Conservation (phyloP, 2,329 filamentous ascomycete species). For the Podosphaera aphanis region DNA sequence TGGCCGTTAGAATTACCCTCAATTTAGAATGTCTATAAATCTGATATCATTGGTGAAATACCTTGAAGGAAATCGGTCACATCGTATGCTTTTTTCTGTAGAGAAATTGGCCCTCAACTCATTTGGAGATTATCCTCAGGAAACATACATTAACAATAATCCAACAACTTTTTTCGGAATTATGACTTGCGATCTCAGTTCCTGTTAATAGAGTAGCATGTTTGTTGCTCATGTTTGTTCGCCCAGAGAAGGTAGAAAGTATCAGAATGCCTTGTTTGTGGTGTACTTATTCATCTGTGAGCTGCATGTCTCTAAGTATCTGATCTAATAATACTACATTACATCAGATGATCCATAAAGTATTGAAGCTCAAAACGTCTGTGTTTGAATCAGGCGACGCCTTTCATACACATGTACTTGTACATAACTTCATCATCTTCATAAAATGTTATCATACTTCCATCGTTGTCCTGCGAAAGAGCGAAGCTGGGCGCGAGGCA, state of each 20-base stretch:
- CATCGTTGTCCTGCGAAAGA: too few species aligned
- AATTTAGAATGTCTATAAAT: not conserved
- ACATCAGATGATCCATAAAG: too few species aligned
- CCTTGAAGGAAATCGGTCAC: slow-evolving; percentile 72
- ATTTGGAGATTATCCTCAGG: too few species aligned
- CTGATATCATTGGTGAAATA: slow-evolving; percentile 12
- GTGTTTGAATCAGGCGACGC: too few species aligned
- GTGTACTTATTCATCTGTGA: too few species aligned
- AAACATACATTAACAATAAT: slow-evolving; percentile 52
- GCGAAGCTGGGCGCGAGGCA: too few species aligned
- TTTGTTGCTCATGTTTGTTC: not conserved
- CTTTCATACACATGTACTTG: too few species aligned
- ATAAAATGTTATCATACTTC: too few species aligned
- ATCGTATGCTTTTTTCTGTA: slow-evolving; percentile 61
- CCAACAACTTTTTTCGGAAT: slow-evolving; percentile 67
- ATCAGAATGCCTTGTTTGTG: not conserved
- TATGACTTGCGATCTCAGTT: slow-evolving; percentile 46
- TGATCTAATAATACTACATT: too few species aligned
- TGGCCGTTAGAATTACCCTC: not conserved
- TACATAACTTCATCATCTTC: too few species aligned
- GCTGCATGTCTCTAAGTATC: too few species aligned
- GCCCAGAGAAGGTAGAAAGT: not conserved
- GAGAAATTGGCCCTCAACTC: slow-evolving; percentile 7
- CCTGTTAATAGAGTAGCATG: slow-evolving; percentile 22
- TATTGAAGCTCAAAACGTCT: too few species aligned